Evolutionary conservation across 495 filamentous ascomycete species (phyloP).

Genomic region (Daldinia loculata): DNA sequence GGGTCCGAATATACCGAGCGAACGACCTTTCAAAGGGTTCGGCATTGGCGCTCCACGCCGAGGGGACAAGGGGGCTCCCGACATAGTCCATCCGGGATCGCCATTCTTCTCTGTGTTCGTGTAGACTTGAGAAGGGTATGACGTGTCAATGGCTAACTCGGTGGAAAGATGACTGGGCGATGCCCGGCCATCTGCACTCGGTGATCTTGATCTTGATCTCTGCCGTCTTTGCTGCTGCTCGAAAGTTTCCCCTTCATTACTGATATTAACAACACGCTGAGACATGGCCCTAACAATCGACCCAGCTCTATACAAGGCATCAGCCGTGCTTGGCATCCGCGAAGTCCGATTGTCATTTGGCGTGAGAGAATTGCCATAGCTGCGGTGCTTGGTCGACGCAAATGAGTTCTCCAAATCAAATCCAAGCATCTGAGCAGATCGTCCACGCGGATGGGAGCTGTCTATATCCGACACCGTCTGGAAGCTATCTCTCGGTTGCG

Average conservation of each 20-base stretch:
- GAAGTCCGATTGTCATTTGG: conserved; percentile 64
- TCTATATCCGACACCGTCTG: conserved; percentile 65
- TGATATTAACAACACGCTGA: conserved; percentile 95
- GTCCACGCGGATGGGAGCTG: conserved; percentile 52
- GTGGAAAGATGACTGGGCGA: conserved; percentile 49
- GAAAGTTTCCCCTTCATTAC: conserved; percentile 80
- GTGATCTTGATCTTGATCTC: conserved; percentile 63
- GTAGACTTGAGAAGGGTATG: conserved; percentile 57
- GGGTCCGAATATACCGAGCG: conserved; percentile 83
- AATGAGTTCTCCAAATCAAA: conserved; percentile 63
- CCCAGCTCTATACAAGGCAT: conserved; percentile 78
- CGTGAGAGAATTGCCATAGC: conserved; percentile 57
- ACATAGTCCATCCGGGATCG: conserved; percentile 49
- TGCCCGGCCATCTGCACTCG: conserved; percentile 52
- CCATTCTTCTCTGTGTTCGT: conserved; percentile 57
- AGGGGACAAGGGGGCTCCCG: conserved; percentile 39
- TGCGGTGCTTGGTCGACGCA: conserved; percentile 52
- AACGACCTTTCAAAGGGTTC: conserved; percentile 89
- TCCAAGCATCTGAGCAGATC: conserved; percentile 54
- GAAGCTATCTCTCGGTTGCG: conserved; percentile 69
- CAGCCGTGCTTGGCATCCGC: conserved; percentile 62
- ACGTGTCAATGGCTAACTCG: conserved; percentile 63
- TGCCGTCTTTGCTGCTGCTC: conserved; percentile 71
- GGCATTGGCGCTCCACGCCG: conserved; percentile 57
- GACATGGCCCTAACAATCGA: conserved; percentile 97